Evolutionary conservation across 2,329 filamentous ascomycete genomes (phyloP), one percentile per base, ranked within the genome.

Genomic region (Venturia carpophila): DNA sequence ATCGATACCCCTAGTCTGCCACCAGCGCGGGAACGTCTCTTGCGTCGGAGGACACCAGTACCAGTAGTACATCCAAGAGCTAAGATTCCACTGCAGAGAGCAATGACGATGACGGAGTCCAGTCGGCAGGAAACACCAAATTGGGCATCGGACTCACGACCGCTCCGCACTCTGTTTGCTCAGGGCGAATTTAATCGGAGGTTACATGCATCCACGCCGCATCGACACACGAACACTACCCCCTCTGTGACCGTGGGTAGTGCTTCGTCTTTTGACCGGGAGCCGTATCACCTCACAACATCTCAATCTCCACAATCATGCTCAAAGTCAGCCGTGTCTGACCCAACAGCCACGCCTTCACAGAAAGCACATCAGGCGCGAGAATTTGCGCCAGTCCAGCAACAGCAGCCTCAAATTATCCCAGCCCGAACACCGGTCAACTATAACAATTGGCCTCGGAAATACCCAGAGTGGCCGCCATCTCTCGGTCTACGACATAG

Each of bases 401-500:
- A 34, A 37, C 61, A 39, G 19, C 61, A 63, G 42, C 63, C 45
- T 15, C 42, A 24, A 30, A 60, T 58, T 4, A 34, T 30, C 19
- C 42, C 62, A 52, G 43, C n/a, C 9, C 63, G 43, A 27, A 64
- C 27, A 21, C 47, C 30, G 13, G 58, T 66, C 42, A 66, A 66
- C 42, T 66, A 63, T n/a, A 66, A 41, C 47, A 42, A 62, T 24
- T 66, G 64, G 64, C 64, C 64, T 34, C 60, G 64, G 13, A 62
- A 63, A 41, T 61, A 64, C n/a, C 64, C 64, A 55, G 64, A 55
- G 7, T 66, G 64, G 64, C 64, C 64, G 17, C 64, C 64, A 24
- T 65, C 62, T 19, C 62, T 60, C 10, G n/a, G 60, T n/a, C 60
- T 66, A 11, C 24, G 30, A 41, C 37, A 66, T 13, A 42, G 64